phyloP scores from a whole-genome alignment of 2,329 filamentous ascomycete species.

The Coniochaeta ligniaria region DNA sequence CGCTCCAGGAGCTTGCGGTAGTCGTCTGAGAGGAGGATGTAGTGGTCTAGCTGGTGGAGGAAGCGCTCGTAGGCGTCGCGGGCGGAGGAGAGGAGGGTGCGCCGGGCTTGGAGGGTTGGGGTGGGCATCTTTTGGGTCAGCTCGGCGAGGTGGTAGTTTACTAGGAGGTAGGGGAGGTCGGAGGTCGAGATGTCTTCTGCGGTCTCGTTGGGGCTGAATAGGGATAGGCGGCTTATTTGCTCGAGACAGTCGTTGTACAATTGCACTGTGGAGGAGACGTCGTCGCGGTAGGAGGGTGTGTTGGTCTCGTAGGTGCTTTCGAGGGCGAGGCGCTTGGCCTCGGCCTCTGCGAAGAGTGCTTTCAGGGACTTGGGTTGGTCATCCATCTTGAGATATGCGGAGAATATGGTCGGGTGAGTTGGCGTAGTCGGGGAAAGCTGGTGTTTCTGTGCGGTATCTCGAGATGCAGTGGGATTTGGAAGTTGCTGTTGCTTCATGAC shows the following conservation, averaged over 20 bases:
- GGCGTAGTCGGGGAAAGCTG: not conserved
- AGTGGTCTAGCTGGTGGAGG: conserved; percentile 68
- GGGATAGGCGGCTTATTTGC: conserved; percentile 61
- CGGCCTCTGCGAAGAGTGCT: conserved; percentile 41
- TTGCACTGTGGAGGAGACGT: conserved; percentile 58
- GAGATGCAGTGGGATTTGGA: not conserved
- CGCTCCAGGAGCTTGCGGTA: conserved; percentile 65
- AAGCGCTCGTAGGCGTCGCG: conserved; percentile 71
- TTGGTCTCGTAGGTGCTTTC: conserved; percentile 59
- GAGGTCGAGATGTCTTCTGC: conserved; percentile 79
- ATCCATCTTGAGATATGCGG: conserved; percentile 16
- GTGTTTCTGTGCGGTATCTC: not conserved
- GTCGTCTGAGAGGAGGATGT: conserved; percentile 59
- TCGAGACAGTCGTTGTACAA: conserved; percentile 68
- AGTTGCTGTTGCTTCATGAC: not conserved
- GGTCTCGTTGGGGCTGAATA: conserved; percentile 88
- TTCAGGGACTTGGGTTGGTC: conserved; percentile 43
- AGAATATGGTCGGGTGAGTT: not conserved
- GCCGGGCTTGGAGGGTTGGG: conserved; percentile 47
- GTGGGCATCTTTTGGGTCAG: conserved; percentile 62
- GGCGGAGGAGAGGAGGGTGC: conserved; percentile 53
- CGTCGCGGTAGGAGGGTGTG: conserved; percentile 58
- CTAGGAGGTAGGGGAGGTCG: conserved; percentile 79
- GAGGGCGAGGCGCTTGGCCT: conserved; percentile 45
- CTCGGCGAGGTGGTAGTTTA: conserved; percentile 74